Percentiles rank a stretch among this genome's conserved stretches.
Evolutionary conservation across 345 rosid genomes (phyloP).

Genomic region (Eutrema japonicum): DNA sequence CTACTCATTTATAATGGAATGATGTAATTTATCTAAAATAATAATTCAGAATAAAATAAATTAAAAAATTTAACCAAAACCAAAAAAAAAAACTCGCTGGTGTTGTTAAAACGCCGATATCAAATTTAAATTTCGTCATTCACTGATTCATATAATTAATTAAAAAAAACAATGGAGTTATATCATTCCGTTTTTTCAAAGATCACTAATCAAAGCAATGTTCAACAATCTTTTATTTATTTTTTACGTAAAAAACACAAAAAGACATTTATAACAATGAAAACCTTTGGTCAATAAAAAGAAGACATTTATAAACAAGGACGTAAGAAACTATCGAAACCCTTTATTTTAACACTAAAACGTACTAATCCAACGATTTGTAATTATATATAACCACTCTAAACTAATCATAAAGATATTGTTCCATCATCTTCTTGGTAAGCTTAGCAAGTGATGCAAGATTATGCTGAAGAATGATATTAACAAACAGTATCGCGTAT

Average conservation of each 20-base stretch:
- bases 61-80: too few species aligned
- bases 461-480: slow-evolving; percentile 59
- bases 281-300: too few species aligned
- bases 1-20: too few species aligned
- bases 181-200: background rate
- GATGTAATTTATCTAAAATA: too few species aligned
- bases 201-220: background rate
- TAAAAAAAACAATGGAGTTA: background rate
- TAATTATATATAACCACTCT: background rate
- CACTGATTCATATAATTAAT: background rate
- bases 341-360: background rate
- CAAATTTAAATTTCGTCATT: background rate
- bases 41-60: background rate
- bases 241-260: background rate
- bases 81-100: too few species aligned
- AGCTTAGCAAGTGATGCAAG: slow-evolving; percentile 63
- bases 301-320: background rate
- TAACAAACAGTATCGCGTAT: slow-evolving; percentile 55
- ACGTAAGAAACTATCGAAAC: background rate
- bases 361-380: background rate
- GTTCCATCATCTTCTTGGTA: slow-evolving; percentile 49
- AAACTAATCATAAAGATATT: background rate
- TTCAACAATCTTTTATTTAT: background rate
- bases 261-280: too few species aligned
- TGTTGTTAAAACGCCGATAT: background rate